Evolutionary conservation across 139 green algal genomes (phyloP).

Genomic region (Chlamydomonas schloesseri): DNA sequence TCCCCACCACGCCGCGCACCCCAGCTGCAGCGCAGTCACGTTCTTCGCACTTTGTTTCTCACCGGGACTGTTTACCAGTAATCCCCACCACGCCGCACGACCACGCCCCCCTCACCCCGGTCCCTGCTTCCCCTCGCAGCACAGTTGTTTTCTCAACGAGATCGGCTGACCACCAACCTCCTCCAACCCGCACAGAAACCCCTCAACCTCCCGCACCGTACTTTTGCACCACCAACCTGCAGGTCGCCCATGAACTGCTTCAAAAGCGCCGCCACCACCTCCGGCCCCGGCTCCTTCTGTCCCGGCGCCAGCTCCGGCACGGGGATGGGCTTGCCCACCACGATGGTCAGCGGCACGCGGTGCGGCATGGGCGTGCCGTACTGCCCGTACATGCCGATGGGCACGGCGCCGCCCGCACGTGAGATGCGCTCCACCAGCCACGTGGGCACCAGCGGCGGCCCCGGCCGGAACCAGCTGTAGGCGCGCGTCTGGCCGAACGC

Average conservation of each 20-base stretch:
- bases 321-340: slow-evolving; percentile 72
- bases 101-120: no score
- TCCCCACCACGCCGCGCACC: no score
- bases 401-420: slow-evolving; percentile 44
- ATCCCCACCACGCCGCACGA: no score
- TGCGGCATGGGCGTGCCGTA: slow-evolving; percentile 64
- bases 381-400: slow-evolving; percentile 69
- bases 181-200: neutral
- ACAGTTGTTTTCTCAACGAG: no score
- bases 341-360: slow-evolving; percentile 57
- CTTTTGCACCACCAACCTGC: neutral
- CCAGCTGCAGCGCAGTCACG: no score
- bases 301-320: slow-evolving; percentile 52
- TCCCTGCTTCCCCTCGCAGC: no score
- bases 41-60: no score
- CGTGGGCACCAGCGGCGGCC: slow-evolving; percentile 58
- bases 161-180: no score
- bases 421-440: slow-evolving; percentile 11
- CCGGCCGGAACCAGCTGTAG: slow-evolving; percentile 72
- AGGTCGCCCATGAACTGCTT: slow-evolving; percentile 57
- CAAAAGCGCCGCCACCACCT: slow-evolving; percentile 66
- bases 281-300: slow-evolving; percentile 44
- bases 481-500: slow-evolving; percentile 87
- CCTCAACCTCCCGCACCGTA: neutral
- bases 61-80: no score